Conservation (phyloP, 2,329 filamentous ascomycete genomes). For the Ophiostoma triangulosporum region DNA sequence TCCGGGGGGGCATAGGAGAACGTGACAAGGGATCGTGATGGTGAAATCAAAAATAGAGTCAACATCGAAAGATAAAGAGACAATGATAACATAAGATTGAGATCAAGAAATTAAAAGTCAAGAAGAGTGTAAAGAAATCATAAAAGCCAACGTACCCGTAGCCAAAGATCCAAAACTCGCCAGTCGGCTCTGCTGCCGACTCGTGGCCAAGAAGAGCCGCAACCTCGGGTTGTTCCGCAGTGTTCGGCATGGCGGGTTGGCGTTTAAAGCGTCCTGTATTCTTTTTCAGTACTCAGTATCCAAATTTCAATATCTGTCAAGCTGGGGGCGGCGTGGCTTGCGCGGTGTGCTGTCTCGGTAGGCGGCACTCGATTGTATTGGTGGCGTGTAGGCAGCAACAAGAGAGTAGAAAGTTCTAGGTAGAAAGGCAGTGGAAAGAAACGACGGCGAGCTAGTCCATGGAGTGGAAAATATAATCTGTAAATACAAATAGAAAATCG, state of each 20-base stretch:
- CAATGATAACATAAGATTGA: too few relatives aligned
- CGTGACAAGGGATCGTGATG: neutral
- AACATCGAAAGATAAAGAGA: neutral
- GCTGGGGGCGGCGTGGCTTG: too few relatives aligned
- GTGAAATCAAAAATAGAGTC: neutral
- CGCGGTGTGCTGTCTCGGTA: too few relatives aligned
- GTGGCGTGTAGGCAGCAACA: too few relatives aligned
- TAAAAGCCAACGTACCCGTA: conserved; percentile 55
- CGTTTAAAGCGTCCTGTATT: too few relatives aligned
- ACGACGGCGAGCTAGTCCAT: too few relatives aligned
- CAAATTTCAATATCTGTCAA: too few relatives aligned
- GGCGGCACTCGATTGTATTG: too few relatives aligned
- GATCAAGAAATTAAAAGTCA: neutral
- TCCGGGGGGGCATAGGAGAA: neutral
- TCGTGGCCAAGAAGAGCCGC: neutral
- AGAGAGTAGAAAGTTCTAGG: too few relatives aligned
- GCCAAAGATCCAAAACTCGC: conserved; percentile 91
- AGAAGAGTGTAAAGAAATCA: neutral
- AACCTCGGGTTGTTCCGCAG: neutral
- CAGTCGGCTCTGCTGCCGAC: neutral
- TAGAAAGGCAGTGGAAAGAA: too few relatives aligned
- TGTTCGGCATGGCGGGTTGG: too few relatives aligned
- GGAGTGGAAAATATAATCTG: neutral
- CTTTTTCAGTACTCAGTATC: too few relatives aligned
- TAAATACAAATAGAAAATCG: neutral